A percentile compares a stretch with the other conserved stretches of the same genome.
These are phyloP conservation scores for Candida mesenterica DNA, from an alignment of 1,139 yeast genomes.

Conservation along the genomic window DNA sequence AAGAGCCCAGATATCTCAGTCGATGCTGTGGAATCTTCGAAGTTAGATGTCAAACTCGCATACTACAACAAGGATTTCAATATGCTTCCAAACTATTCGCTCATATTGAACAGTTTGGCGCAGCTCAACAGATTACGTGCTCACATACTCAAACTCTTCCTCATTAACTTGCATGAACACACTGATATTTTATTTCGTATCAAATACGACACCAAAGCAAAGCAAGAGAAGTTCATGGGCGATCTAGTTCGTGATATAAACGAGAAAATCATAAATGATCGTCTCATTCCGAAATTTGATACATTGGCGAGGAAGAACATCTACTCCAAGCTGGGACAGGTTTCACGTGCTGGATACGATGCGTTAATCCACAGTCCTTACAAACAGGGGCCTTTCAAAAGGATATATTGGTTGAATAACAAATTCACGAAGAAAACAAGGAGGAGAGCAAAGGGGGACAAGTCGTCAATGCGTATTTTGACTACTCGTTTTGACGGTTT, in stretches of 20 bases:
- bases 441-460: conserved; percentile 5
- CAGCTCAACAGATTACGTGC: conserved; percentile 26
- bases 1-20: conserved; percentile 4
- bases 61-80: conserved; percentile 28
- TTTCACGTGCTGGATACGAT: conserved; percentile 17
- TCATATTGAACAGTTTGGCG: conserved; percentile 25
- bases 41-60: conserved; percentile 6
- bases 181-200: conserved; percentile 37
- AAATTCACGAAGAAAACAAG: conserved; percentile 8
- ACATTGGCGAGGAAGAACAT: conserved; percentile 9
- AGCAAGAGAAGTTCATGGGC: conserved; percentile 27
- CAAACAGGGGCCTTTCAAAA: conserved; percentile 25
- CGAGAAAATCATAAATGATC: conserved; percentile 5
- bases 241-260: conserved; percentile 24
- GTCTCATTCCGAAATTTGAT: conserved; percentile 9
- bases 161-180: conserved; percentile 40
- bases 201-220: conserved; percentile 32
- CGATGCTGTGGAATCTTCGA: conserved; percentile 4
- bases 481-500: conserved; percentile 7
- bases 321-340: conserved; percentile 5
- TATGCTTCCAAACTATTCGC: conserved; percentile 35
- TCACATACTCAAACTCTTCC: conserved; percentile 38
- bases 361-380: conserved; percentile 33
- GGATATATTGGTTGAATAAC: conserved; percentile 34
- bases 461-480: conserved; percentile 4